Evolutionary conservation across 495 filamentous ascomycete genomes (phyloP), one percentile per base, ranked within the genome.

Genomic region (Penicillium canescens): DNA sequence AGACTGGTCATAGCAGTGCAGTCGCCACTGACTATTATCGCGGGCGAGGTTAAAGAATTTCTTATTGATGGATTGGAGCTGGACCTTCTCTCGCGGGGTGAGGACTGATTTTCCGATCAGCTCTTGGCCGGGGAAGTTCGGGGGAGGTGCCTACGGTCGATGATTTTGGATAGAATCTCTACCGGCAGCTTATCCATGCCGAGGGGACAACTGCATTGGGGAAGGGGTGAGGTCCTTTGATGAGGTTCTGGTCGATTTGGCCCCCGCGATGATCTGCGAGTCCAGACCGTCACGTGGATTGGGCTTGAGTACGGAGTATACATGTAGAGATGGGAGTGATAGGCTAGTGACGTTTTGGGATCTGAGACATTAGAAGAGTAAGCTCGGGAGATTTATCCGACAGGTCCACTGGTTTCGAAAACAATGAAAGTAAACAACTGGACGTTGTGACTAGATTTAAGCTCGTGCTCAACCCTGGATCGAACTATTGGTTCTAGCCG

Each of bases 21-120:
- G 67, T 60, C 84, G 85, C 92, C 92, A 96, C 18, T 90, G 73
- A 20, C 71, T 79, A 53, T 89, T 83, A 66, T 96, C 91, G 14
- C 90, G 86, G 20, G 82, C 83, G 28, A 94, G 75, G n/a, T 71
- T 69, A 23, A 86, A 78, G 62, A 91, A 82, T 36, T 78, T 79
- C 52, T 78, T 85, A 13, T 83, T 92, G 14, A 90, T 84, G 11
- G 79, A 80, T 67, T 93, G 90, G 33, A 95, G 78, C 45, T 67
- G 73, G 43, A 89, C 83, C 61, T 92, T 82, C 55, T 92, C 84
- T 42, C 57, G 66, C 24, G 86, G 80, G 16, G 86, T 79, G 52
- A 95, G 84, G 67, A 83, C 90, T 93, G 54, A 18, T 42, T 36
- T 44, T 61, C 31, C 21, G 35, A 57, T 65, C 59, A 65, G 61